phyloP scores from a whole-genome alignment of 768 basidiomycete genomes.

The Tylopilus balloui region DNA sequence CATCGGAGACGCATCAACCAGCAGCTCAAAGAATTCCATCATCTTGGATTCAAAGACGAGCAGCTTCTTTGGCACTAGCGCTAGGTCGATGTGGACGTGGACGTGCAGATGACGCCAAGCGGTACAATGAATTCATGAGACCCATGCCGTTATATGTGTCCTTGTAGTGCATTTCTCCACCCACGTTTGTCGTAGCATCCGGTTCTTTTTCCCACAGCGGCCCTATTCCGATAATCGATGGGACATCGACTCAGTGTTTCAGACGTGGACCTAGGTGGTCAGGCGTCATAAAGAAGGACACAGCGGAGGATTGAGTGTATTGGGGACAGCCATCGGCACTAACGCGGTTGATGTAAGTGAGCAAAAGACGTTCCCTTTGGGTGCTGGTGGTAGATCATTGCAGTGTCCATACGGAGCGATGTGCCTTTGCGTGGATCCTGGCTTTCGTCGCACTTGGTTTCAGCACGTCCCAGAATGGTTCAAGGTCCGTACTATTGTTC shows the following conservation, averaged over 20 bases:
- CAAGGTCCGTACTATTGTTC: not conserved
- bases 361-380: not conserved
- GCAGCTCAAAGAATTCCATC: not conserved
- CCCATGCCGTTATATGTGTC: not conserved
- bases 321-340: no score
- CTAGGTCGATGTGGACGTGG: no score
- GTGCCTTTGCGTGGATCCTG: not conserved
- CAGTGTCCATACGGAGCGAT: not conserved
- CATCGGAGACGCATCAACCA: not conserved
- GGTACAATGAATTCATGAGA: conserved; percentile 4
- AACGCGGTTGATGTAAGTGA: no score
- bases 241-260: conserved; percentile 3
- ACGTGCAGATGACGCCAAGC: no score
- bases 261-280: not conserved
- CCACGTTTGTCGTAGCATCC: conserved; percentile 9
- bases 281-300: not conserved
- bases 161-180: conserved; percentile 5
- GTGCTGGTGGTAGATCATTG: not conserved
- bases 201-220: conserved; percentile 11
- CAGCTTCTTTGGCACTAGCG: no score
- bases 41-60: no score
- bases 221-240: conserved; percentile 1
- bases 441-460: not conserved
- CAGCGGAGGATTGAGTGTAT: not conserved
- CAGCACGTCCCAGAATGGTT: not conserved